A percentile compares a stretch with the other conserved stretches of the same genome.
Conservation (phyloP, 495 filamentous ascomycete species). For the Tuber umbilicatum region DNA sequence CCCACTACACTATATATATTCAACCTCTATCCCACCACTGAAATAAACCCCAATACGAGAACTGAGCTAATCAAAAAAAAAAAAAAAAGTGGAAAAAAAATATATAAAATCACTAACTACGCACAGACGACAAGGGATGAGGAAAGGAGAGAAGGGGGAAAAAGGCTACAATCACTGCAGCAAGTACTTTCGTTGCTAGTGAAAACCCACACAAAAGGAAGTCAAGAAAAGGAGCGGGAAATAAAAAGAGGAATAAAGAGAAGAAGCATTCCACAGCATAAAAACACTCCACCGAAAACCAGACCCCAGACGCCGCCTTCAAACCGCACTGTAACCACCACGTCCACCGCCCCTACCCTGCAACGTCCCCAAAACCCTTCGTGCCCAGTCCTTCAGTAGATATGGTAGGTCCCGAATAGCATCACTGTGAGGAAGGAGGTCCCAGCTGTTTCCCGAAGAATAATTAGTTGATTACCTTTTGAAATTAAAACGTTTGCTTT, state of each 20-base stretch:
- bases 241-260: not conserved
- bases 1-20: not conserved
- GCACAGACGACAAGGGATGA: not conserved
- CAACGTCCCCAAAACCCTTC: slow-evolving; percentile 70
- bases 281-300: not conserved
- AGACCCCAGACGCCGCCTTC: slow-evolving; percentile 15
- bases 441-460: slow-evolving; percentile 56
- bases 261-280: not conserved
- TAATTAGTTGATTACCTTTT: slow-evolving; percentile 18
- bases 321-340: slow-evolving; percentile 93
- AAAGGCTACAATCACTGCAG: not conserved
- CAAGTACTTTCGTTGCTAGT: not conserved
- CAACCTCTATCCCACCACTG: not conserved
- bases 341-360: slow-evolving; percentile 69
- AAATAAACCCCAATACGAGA: not conserved
- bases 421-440: slow-evolving; percentile 87
- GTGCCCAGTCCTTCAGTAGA: slow-evolving; percentile 77
- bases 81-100: not conserved
- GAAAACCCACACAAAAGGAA: not conserved
- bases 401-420: slow-evolving; percentile 89
- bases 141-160: not conserved
- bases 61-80: not conserved
- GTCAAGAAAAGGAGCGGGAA: not conserved
- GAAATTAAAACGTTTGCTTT: slow-evolving; percentile 16
- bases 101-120: not conserved